Base-by-base conservation (phyloP, 768 basidiomycete species). In the Tricholoma sp. region DNA sequence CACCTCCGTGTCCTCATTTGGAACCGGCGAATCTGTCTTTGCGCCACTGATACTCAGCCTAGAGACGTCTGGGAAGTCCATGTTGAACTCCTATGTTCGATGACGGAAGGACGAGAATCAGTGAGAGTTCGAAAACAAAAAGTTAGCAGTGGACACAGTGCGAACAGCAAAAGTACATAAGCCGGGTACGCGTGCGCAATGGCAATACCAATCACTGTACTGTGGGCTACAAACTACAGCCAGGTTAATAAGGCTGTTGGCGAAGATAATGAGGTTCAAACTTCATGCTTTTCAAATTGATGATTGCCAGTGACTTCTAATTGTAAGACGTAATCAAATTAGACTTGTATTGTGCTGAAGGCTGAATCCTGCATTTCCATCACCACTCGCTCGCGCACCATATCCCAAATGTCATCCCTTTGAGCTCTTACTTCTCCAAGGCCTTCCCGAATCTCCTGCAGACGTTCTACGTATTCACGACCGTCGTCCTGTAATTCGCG, bases 401-500 rank as follows among this genome's bases (percentile, higher is more conserved):
- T 70, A 57, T 84, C 80, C 92, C 92, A 94, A 18, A 94, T 79
- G 9, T 79, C 75, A 66, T 86, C 79, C 55, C 91, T 76, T 66
- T 91, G 89, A 2, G 80, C 79, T 55, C 84, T 75, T 29, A 88
- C 81, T 61, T 89, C 85, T 5, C 92, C 92, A 55, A 94, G 69
- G 2, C 84, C 83, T 62, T 94, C 90, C 54, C 92, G 73, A 54
- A 94, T 89, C 68, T 94, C 92, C 64, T 89, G 83, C 54, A 94
- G 71, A 24, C 91, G 81, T 65, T 93, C 91, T 5, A 88, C 84
- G 66, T 94, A 94, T 69, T 94, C 92, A 46, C 90, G 77, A 5
- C 88, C 88, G 63, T 94, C 92, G 64, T 94, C 92, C 62, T 90
- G 87, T 19, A 94, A 74, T 62, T 94, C 92, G 52, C 88, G 82